Conservation (phyloP, 2,329 filamentous ascomycete species). For the Pseudopyricularia cyperi region DNA sequence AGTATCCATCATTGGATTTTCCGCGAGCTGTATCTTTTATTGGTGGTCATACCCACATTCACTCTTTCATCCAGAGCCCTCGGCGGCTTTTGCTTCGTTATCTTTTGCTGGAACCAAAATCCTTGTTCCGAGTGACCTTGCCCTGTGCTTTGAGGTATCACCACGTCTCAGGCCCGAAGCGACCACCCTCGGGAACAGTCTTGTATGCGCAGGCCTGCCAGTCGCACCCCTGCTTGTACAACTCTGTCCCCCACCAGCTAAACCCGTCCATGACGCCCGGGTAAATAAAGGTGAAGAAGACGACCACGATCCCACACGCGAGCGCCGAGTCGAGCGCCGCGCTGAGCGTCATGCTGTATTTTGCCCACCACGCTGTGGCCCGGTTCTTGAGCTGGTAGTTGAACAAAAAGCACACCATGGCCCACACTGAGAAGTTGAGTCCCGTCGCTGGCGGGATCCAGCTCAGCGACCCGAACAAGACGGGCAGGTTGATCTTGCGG, state of each 20-base stretch:
- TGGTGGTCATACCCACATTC: neutral
- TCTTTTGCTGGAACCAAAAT: neutral
- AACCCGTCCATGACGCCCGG: conserved; percentile 62
- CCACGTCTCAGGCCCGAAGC: conserved; percentile 54
- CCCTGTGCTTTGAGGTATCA: conserved; percentile 14
- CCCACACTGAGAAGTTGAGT: conserved; percentile 82
- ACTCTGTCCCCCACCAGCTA: conserved; percentile 79
- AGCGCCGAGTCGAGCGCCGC: conserved; percentile 73
- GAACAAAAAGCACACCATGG: conserved; percentile 72
- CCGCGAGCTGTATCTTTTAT: neutral
- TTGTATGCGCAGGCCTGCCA: conserved; percentile 69
- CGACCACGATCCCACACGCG: conserved; percentile 68
- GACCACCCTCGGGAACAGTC: conserved; percentile 46
- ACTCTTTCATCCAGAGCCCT: no score
- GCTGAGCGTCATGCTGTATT: conserved; percentile 82
- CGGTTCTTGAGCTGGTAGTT: conserved; percentile 62
- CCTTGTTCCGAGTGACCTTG: neutral
- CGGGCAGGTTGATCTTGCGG: conserved; percentile 68
- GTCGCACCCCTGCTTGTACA: conserved; percentile 75
- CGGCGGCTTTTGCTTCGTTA: no score
- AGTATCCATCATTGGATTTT: neutral
- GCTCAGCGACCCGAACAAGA: conserved; percentile 68
- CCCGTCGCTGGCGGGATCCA: conserved; percentile 84
- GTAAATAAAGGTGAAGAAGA: conserved; percentile 81
- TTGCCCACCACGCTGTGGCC: conserved; percentile 69